Evolutionary conservation across 495 filamentous ascomycete genomes (phyloP).

Genomic region (Hypoxylon trugodes): DNA sequence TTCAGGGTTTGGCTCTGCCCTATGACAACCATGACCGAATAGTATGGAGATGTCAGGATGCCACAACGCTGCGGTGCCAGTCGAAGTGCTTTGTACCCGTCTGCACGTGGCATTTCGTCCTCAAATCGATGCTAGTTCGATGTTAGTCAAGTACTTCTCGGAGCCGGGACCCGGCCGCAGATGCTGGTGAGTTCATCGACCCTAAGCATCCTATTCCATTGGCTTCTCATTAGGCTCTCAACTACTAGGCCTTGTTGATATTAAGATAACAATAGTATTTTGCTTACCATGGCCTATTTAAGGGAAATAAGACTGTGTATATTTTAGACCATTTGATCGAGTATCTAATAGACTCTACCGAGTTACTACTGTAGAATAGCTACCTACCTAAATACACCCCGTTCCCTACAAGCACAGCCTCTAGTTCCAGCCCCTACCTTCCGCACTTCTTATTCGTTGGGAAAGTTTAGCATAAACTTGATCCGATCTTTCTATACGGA

Average conservation of each 20-base stretch:
- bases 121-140: slow-evolving; percentile 12
- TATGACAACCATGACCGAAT: slow-evolving; percentile 21
- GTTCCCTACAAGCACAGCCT: slow-evolving; percentile 15
- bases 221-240: background rate
- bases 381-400: no score
- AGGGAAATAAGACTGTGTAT: slow-evolving; percentile 8
- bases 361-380: slow-evolving; percentile 10
- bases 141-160: background rate
- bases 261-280: slow-evolving; percentile 12
- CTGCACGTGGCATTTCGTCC: slow-evolving; percentile 30
- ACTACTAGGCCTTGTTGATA: background rate
- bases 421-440: slow-evolving; percentile 16
- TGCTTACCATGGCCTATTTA: slow-evolving; percentile 6
- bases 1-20: slow-evolving; percentile 24
- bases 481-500: slow-evolving; percentile 33
- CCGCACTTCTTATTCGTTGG: slow-evolving; percentile 11
- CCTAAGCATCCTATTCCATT: slow-evolving; percentile 10
- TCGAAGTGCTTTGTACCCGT: slow-evolving; percentile 7
- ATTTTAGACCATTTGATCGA: slow-evolving; percentile 2
- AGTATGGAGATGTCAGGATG: slow-evolving; percentile 17
- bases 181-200: slow-evolving; percentile 11
- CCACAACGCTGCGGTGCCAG: slow-evolving; percentile 23
- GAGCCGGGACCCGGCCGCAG: slow-evolving; percentile 10
- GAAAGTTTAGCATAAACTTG: slow-evolving; percentile 23
- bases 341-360: slow-evolving; percentile 13